Conservation (phyloP, 805 yeast genomes). For the Komagataella ulmi region DNA sequence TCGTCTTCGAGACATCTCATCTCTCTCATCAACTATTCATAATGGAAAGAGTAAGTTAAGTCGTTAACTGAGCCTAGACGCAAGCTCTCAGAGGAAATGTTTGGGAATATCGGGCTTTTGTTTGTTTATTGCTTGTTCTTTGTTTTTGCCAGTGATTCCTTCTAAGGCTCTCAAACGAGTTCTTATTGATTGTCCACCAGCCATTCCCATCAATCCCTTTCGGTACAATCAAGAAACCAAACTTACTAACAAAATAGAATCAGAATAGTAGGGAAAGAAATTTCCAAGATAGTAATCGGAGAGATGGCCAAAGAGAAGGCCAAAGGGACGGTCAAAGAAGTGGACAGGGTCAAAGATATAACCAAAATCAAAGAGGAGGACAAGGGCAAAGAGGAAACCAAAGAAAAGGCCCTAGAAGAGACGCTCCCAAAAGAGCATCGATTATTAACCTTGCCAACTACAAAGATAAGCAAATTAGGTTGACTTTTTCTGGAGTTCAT, state of each 20-base stretch:
- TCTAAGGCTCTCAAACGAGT: not conserved
- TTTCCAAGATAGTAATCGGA: constrained; percentile 4
- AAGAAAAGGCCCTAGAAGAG: constrained; percentile 17
- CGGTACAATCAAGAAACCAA: not conserved
- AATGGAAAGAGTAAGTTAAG: not conserved
- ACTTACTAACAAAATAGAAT: not conserved
- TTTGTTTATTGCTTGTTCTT: not conserved
- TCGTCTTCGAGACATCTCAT: not conserved
- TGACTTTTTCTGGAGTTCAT: constrained; percentile 52
- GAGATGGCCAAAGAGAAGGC: not conserved
- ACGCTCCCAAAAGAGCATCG: constrained; percentile 85
- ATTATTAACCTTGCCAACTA: constrained; percentile 70
- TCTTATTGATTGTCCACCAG: not conserved
- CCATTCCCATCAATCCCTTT: not conserved
- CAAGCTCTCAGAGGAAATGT: not conserved
- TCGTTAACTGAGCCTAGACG: not conserved
- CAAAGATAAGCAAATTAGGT: constrained; percentile 58
- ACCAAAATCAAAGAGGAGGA: constrained; percentile 6
- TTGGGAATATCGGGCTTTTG: not conserved
- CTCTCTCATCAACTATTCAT: not conserved
- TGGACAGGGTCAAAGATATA: not conserved
- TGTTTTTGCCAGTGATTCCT: not conserved
- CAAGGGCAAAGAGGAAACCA: constrained; percentile 1
- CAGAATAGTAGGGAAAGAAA: not conserved
- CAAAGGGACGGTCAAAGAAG: not conserved